Conservation (phyloP, 768 basidiomycete genomes). For the Trametes coccinea region DNA sequence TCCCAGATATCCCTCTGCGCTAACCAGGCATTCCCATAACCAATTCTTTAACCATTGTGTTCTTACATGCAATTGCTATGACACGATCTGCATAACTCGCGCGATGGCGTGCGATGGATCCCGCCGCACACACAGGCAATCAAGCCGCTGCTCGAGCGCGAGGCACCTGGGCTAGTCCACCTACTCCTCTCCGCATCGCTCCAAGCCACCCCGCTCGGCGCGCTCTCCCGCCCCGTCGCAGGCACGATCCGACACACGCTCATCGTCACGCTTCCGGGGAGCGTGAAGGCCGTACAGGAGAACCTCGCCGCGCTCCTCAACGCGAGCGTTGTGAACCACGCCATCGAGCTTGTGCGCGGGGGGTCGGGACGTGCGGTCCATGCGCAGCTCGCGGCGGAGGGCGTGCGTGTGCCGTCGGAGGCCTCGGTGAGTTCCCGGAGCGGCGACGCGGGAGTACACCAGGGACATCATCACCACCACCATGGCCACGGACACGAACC, state of each 20-base stretch:
- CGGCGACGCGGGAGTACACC: constrained; percentile 22
- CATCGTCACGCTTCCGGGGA: constrained; percentile 81
- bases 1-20: not conserved
- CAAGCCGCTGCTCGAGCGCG: constrained; percentile 60
- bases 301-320: constrained; percentile 64
- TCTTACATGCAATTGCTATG: not conserved
- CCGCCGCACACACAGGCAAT: constrained; percentile 48
- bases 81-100: not conserved
- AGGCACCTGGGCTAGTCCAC: constrained; percentile 73
- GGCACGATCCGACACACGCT: constrained; percentile 69
- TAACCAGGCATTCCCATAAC: too few species aligned
- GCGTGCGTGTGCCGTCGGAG: constrained; percentile 24
- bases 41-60: too few species aligned
- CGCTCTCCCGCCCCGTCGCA: constrained; percentile 80
- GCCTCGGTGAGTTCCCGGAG: constrained; percentile 23
- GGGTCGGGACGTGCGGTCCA: constrained; percentile 65
- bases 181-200: constrained; percentile 70
- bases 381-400: constrained; percentile 42
- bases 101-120: not conserved
- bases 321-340: constrained; percentile 63
- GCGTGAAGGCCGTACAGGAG: constrained; percentile 82
- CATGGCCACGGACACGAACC: constrained; percentile 39
- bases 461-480: constrained; percentile 35
- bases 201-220: constrained; percentile 74
- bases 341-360: constrained; percentile 70